Evolutionary conservation across 345 rosid species (phyloP).

Genomic region (Raphanus sativus): DNA sequence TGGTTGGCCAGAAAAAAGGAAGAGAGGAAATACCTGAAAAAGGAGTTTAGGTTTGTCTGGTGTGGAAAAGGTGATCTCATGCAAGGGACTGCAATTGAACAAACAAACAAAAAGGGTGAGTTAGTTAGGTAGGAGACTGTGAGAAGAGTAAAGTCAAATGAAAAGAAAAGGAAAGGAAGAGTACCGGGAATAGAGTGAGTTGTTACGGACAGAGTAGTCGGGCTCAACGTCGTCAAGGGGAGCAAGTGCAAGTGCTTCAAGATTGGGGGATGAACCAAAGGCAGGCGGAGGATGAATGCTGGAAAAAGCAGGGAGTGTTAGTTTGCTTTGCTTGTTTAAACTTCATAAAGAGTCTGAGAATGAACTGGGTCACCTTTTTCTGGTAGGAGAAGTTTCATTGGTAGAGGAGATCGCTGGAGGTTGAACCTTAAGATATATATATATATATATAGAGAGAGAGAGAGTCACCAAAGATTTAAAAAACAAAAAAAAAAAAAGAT

Average conservation of each 20-base stretch:
- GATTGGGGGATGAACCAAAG: conserved; percentile 94
- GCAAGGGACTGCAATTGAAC: conserved; percentile 72
- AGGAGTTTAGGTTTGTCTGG: conserved; percentile 97
- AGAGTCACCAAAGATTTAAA: conserved; percentile 26
- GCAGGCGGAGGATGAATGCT: conserved; percentile 97
- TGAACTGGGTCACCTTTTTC: conserved; percentile 49
- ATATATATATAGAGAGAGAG: neutral
- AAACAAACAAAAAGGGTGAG: conserved; percentile 1
- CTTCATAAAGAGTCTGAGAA: neutral
- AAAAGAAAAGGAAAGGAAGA: too few relatives aligned
- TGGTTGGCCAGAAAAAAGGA: conserved; percentile 18
- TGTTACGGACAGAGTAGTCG: conserved; percentile 79
- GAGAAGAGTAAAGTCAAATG: too few relatives aligned
- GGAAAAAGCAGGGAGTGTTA: conserved; percentile 18
- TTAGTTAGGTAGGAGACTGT: too few relatives aligned
- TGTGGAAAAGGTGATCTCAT: conserved; percentile 87
- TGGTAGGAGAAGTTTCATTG: conserved; percentile 35
- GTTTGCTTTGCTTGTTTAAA: neutral
- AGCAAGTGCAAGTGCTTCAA: conserved; percentile 68
- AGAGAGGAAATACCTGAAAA: conserved; percentile 53
- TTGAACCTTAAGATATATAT: conserved; percentile 49
- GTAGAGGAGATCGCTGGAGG: conserved; percentile 45
- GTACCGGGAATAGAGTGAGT: conserved; percentile 9
- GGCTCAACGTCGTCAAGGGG: conserved; percentile 55
- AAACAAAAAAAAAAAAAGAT: conserved; percentile 12